These are phyloP conservation scores for Hypomyces rosellus DNA, from an alignment of 2,329 filamentous ascomycete genomes.

Conservation along the genomic window DNA sequence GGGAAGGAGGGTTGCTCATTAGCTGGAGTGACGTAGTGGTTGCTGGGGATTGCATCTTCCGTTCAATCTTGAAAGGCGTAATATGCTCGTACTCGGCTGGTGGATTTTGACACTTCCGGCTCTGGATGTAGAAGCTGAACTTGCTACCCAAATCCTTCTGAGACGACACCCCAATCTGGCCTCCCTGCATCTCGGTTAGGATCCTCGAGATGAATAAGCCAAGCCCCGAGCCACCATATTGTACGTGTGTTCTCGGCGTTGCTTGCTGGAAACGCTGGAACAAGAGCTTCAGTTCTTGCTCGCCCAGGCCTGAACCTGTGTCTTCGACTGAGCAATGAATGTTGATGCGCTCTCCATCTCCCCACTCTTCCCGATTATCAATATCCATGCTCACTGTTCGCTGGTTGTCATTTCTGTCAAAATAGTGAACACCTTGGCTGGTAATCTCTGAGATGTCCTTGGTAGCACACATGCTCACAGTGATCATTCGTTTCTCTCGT, in stretches of 20 bases:
- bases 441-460: conserved; percentile 39
- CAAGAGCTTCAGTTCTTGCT: conserved; percentile 59
- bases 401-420: conserved; percentile 38
- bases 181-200: conserved; percentile 69
- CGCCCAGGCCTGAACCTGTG: conserved; percentile 60
- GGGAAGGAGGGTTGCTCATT: conserved; percentile 13
- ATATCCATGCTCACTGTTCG: conserved; percentile 32
- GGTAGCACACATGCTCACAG: conserved; percentile 59
- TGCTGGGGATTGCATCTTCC: conserved; percentile 21
- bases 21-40: conserved; percentile 15
- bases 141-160: conserved; percentile 62
- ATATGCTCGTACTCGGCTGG: conserved; percentile 32
- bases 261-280: conserved; percentile 66
- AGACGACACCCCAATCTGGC: conserved; percentile 68
- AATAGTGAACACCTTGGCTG: conserved; percentile 38
- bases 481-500: conserved; percentile 53
- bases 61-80: conserved; percentile 29
- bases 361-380: conserved; percentile 59
- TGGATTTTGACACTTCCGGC: conserved; percentile 47
- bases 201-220: conserved; percentile 72
- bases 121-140: conserved; percentile 71
- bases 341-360: conserved; percentile 62
- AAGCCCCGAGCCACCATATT: conserved; percentile 64
- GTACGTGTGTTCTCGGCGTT: conserved; percentile 62
- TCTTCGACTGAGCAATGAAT: conserved; percentile 67